These are phyloP conservation scores for Macrophomina pseudophaseolina DNA, from an alignment of 2,329 filamentous ascomycete species.

Conservation along the genomic window DNA sequence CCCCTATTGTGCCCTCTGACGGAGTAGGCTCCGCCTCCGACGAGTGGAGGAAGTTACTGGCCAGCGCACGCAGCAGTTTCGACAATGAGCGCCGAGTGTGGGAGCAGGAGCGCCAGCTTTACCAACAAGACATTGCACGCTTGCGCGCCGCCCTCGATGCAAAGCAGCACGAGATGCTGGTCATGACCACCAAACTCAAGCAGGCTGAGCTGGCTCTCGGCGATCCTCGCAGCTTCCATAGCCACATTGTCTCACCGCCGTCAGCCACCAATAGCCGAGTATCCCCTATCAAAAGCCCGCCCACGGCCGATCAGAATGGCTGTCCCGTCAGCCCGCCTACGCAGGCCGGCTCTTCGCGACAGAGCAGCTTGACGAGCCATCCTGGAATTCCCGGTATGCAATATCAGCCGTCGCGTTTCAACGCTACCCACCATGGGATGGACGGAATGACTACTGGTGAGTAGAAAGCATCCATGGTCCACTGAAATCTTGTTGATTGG, in stretches of 20 bases:
- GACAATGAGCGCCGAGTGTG: conserved; percentile 24
- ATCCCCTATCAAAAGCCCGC: conserved; percentile 21
- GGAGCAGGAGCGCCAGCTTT: conserved; percentile 25
- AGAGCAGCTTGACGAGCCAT: not conserved
- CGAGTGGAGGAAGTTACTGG: conserved; percentile 25
- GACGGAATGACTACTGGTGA: conserved; percentile 10
- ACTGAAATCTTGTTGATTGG: conserved; percentile 31
- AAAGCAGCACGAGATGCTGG: conserved; percentile 24
- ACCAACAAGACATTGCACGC: conserved; percentile 22
- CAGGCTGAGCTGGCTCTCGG: conserved; percentile 26
- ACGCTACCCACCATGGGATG: conserved; percentile 14
- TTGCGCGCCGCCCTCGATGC: conserved; percentile 16
- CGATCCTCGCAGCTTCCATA: conserved; percentile 21
- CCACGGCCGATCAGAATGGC: not conserved
- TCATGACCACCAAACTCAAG: conserved; percentile 26
- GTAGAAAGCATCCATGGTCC: conserved; percentile 33
- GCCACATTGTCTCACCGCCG: conserved; percentile 24
- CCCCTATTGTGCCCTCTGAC: not conserved
- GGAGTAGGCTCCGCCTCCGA: conserved; percentile 12
- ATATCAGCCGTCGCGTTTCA: conserved; percentile 8
- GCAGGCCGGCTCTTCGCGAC: not conserved
- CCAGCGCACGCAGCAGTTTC: conserved; percentile 18
- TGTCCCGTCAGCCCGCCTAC: conserved; percentile 8
- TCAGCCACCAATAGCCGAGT: conserved; percentile 9
- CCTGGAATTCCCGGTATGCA: conserved; percentile 10